Percentiles rank a stretch among this genome's conserved stretches.
Conservation (phyloP, 1,284 basidiomycete species). For the Neonothopanus nambi region DNA sequence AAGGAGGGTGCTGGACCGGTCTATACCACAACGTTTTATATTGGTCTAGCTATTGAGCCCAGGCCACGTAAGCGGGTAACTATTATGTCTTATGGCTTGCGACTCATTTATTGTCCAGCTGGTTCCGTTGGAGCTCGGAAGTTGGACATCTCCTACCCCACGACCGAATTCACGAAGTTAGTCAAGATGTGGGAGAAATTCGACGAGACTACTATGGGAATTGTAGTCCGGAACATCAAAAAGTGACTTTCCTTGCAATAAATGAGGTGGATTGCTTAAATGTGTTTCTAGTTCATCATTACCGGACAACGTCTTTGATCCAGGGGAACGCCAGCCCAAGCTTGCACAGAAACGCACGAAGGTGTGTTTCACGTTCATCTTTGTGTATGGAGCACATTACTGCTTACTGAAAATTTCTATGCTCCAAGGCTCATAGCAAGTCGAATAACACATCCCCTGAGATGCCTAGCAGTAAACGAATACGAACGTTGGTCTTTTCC, state of each 20-base stretch:
- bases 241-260: conserved; percentile 50
- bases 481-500: conserved; percentile 45
- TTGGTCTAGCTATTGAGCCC: conserved; percentile 91
- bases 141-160: conserved; percentile 96
- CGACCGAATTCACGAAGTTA: conserved; percentile 92
- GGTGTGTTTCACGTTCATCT: conserved; percentile 42
- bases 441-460: conserved; percentile 66
- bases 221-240: conserved; percentile 92
- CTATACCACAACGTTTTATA: conserved; percentile 94
- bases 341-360: conserved; percentile 70
- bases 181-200: conserved; percentile 97
- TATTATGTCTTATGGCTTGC: conserved; percentile 11
- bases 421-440: conserved; percentile 55
- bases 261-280: conserved; percentile 16
- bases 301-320: conserved; percentile 84
- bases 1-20: conserved; percentile 79
- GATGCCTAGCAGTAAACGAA: conserved; percentile 70
- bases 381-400: conserved; percentile 5
- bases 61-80: conserved; percentile 70
- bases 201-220: conserved; percentile 91
- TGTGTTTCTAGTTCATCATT: conserved; percentile 55
- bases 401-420: conserved; percentile 14
- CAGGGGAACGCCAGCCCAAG: conserved; percentile 73
- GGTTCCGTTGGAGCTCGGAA: conserved; percentile 72
- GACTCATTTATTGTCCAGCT: conserved; percentile 41